These are phyloP conservation scores for Flaveria ramosissima DNA, from an alignment of 129 eudicot species.

Conservation along the genomic window DNA sequence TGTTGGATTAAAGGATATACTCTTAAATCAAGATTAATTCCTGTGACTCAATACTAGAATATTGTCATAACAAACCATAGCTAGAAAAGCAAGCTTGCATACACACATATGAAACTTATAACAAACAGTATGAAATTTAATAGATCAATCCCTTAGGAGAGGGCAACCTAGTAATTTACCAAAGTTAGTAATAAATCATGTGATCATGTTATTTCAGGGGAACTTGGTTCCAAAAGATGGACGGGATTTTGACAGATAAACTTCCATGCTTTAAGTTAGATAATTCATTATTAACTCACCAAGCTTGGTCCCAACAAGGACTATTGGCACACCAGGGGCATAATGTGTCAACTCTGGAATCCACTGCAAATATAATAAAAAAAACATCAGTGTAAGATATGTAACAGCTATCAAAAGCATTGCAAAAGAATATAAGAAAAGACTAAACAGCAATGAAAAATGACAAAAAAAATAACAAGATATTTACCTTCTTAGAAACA, in stretches of 20 bases:
- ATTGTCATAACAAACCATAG: conserved; percentile 13
- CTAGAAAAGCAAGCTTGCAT: conserved; percentile 8
- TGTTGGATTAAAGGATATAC: conserved; percentile 12
- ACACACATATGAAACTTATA: conserved; percentile 16
- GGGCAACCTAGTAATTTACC: not conserved
- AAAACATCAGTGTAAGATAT: conserved; percentile 11
- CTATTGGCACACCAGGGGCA: conserved; percentile 97
- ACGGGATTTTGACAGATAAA: not conserved
- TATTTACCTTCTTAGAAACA: conserved; percentile 81
- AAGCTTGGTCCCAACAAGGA: conserved; percentile 97
- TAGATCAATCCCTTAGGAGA: not conserved
- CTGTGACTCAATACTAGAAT: not conserved
- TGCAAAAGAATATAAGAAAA: not conserved
- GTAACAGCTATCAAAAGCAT: not conserved
- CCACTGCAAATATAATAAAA: conserved; percentile 60
- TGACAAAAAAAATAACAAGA: conserved; percentile 18
- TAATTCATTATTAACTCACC: conserved; percentile 55
- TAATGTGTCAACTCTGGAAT: conserved; percentile 96
- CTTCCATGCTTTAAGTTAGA: not conserved
- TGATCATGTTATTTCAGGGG: not conserved
- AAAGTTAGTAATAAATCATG: not conserved
- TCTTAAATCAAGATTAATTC: conserved; percentile 1
- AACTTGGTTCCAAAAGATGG: not conserved
- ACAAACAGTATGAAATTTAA: not conserved
- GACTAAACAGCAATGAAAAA: not conserved